Conservation (phyloP, 805 yeast genomes). For the Sugiyamaella marilandica region DNA sequence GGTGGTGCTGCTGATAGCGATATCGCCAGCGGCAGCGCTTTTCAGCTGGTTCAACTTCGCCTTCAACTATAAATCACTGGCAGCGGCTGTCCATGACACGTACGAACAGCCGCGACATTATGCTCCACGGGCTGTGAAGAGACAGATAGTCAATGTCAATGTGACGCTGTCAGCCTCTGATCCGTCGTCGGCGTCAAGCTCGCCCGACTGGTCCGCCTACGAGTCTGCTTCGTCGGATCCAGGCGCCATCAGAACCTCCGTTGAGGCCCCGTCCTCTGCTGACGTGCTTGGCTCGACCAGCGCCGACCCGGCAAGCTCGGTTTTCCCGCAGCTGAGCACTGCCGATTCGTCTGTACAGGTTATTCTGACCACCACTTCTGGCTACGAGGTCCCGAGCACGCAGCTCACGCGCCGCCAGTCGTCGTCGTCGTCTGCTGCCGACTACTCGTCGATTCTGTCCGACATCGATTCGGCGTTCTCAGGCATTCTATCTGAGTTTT, state of each 20-base stretch:
- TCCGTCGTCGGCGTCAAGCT: background rate
- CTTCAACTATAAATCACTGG: background rate
- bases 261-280: slow-evolving; percentile 1
- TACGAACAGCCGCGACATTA: slow-evolving; percentile 18
- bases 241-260: background rate
- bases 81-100: background rate
- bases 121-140: slow-evolving; percentile 14
- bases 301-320: background rate
- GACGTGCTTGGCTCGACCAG: background rate
- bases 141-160: slow-evolving; percentile 20
- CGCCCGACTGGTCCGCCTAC: background rate
- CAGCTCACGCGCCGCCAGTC: slow-evolving; percentile 1
- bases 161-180: slow-evolving; percentile 7
- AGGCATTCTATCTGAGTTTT: slow-evolving; percentile 15
- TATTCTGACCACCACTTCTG: background rate
- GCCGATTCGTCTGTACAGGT: background rate
- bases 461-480: slow-evolving; percentile 22
- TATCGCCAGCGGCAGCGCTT: too few species aligned
- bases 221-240: background rate
- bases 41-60: background rate
- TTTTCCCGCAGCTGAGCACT: background rate
- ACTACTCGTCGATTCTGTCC: slow-evolving; percentile 10
- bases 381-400: slow-evolving; percentile 1
- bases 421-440: background rate
- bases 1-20: too few species aligned